Percentiles rank a stretch among this genome's conserved stretches.
Conservation (phyloP, 768 basidiomycete species). For the Lactifluus rugatus region DNA sequence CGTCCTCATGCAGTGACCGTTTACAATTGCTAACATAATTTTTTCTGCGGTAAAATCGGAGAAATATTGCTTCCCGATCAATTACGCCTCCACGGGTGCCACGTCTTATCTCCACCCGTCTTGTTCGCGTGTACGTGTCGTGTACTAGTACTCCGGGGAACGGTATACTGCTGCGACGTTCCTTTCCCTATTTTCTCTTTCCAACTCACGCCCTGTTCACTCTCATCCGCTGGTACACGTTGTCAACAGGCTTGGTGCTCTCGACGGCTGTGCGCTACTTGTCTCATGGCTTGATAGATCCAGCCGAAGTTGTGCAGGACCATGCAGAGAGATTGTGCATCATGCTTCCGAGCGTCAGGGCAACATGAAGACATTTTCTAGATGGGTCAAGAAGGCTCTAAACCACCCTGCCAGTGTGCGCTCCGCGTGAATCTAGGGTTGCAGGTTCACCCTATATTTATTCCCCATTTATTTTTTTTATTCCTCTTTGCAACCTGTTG, state of each 20-base stretch:
- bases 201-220: background rate
- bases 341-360: background rate
- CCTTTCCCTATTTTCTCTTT: conserved; percentile 1
- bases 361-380: background rate
- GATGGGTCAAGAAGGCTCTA: conserved; percentile 1
- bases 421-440: background rate
- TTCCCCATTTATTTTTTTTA: conserved; percentile 5
- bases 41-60: conserved; percentile 8
- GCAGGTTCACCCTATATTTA: conserved; percentile 5
- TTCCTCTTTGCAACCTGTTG: background rate
- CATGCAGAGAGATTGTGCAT: background rate
- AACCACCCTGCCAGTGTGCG: background rate
- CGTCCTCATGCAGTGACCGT: background rate
- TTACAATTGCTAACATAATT: background rate
- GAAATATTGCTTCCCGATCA: background rate
- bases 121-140: background rate
- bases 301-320: background rate
- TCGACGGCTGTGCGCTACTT: background rate
- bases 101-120: background rate
- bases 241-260: conserved; percentile 1
- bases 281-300: conserved; percentile 2
- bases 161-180: background rate
- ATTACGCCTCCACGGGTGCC: conserved; percentile 10
- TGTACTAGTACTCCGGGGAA: background rate
- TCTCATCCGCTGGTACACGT: background rate